Base-by-base conservation (phyloP, 371 early-diverging fungal genomes). In the Mucor velutinosus region DNA sequence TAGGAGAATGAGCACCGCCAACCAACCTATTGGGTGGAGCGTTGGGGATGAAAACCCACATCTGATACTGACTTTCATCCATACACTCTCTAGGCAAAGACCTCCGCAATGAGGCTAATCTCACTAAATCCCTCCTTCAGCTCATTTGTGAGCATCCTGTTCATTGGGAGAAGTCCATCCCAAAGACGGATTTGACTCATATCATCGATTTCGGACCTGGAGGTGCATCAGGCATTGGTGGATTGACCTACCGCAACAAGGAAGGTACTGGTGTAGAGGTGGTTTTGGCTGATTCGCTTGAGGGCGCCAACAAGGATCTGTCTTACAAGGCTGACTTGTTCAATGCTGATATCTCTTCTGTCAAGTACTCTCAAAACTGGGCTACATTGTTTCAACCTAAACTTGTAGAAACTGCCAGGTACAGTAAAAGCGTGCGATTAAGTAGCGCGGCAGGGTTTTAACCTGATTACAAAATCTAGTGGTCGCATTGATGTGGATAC, bases 141-240 rank as follows among this genome's bases (percentile, higher is more conserved):
- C 90, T 92, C 70, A 93, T 96, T 74, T 94, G 92, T 71, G 80
- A 86, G 17, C 81, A 83, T 66, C 92, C 94, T 23, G 93, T 97
- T 19, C 84, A 94, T 76, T 97, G 98, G 98, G 92, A 93, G 64
- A 84, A 79, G 70, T 95, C 96, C 8, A 94, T 94, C 35, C 81
- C 83, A 53, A 74, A 85, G 60, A 77, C 85, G 23, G 82, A 80
- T 47, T 77, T 92, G 73, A 95, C 96, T 17, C 97, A 97, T 74
- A 87, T 96, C 51, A 81, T 97, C 47, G 97, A 97, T 82, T 97
- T 96, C 79, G 97, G 97, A 14, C 97, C 97, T 10, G 95, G 96
- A 71, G 95, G 94, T 62, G 81, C 93, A 37, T 92, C 94, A 7
- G 97, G 96, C 65, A 89, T 92, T 71, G 93, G 92, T 72, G 89